Base-by-base conservation (phyloP, 805 yeast genomes). In the Starmerella apicola region DNA sequence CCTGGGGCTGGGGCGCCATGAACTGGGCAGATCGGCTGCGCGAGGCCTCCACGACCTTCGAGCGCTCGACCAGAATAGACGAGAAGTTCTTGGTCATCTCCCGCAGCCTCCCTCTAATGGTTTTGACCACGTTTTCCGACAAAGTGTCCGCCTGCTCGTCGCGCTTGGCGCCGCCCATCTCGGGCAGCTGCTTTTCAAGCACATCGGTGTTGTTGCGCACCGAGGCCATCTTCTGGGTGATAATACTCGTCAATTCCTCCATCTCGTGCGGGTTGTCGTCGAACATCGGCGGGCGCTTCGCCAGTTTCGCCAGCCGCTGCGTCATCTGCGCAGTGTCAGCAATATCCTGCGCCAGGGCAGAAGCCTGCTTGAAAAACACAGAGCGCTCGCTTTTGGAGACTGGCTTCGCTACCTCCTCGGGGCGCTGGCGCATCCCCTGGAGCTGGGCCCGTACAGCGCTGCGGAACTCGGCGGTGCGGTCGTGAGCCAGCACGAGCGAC, bases 241-340 rank as follows among this genome's bases (percentile, higher is more conserved):
- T 71, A 31, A 85, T 78, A 50, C 78, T 81, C 0, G 98, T 86
- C 48, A 91, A 66, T 58, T 91, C 95, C 17, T 86, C 82, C 47
- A 91, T 83, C 56, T 91, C 97, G 13, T 83, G 78, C 1, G 97
- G 96, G 50, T 81, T 78, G 60, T 91, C 98, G 55, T 86, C 95
- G 50, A 91, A 83, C 56, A 88, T 62, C 16, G 95, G 94, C 57
- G 85, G 86, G 51, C 85, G 68, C 58, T 81, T 84, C 3, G 98
- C 96, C 48, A 91, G 61, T 49, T 70, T 65, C 2, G 97, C 95
- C 39, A 91, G 66, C 52, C 84, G 78, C 28, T 80, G 75, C 41
- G 91, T 65, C 51, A 85, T 66, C 38, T 75, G 83, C 5, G 95
- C 86, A 10, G 88, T 83, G 39, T 76, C 78, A 9, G 86, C 79